Conservation (phyloP, 176 grass and related monocot species). For the Metroxylon sagu region DNA sequence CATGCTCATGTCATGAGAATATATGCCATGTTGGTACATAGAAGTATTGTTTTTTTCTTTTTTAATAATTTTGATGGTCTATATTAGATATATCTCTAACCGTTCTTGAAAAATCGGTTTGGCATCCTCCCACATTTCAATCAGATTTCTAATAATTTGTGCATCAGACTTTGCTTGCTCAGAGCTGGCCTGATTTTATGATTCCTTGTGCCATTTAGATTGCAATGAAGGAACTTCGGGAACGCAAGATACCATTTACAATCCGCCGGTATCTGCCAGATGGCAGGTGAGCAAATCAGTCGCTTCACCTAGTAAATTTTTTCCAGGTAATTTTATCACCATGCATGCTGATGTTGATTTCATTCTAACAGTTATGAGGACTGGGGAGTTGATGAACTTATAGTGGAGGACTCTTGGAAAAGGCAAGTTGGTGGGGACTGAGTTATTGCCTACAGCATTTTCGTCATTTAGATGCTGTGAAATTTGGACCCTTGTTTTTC, state of each 20-base stretch:
- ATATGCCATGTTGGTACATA: too few species aligned
- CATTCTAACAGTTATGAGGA: slow-evolving; percentile 52
- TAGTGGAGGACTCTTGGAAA: slow-evolving; percentile 82
- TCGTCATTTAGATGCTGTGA: too few species aligned
- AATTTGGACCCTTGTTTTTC: too few species aligned
- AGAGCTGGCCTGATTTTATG: too few species aligned
- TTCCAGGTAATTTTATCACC: too few species aligned
- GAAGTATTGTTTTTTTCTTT: too few species aligned
- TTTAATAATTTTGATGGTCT: background rate
- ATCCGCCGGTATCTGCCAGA: slow-evolving; percentile 77
- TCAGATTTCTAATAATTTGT: too few species aligned
- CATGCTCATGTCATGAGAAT: too few species aligned
- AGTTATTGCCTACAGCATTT: background rate
- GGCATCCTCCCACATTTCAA: too few species aligned
- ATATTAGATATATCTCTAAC: background rate
- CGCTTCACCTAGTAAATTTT: background rate
- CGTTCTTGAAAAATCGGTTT: background rate
- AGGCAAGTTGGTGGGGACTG: slow-evolving; percentile 61
- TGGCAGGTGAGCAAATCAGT: slow-evolving; percentile 44
- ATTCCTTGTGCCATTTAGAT: slow-evolving; percentile 34
- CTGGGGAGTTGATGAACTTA: slow-evolving; percentile 76
- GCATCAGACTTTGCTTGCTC: too few species aligned
- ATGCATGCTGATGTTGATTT: too few species aligned
- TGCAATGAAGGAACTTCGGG: slow-evolving; percentile 78
- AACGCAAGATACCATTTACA: slow-evolving; percentile 82